Evolutionary conservation across 2,329 filamentous ascomycete species (phyloP), one percentile per base, ranked within the genome.

Genomic region (Thielaviopsis punctulata): DNA sequence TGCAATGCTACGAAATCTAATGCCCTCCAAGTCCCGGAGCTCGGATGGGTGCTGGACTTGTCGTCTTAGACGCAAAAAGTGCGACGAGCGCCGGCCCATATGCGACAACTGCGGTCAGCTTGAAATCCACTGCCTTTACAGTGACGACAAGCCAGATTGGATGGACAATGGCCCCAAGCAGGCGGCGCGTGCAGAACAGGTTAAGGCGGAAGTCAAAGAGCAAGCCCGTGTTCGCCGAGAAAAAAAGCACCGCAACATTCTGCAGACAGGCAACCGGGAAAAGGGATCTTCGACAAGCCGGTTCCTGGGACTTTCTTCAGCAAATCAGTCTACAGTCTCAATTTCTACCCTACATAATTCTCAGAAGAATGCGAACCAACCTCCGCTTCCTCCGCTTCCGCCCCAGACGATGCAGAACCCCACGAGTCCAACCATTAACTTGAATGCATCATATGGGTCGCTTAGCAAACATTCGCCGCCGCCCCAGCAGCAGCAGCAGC

Each of bases 61-160:
- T 58, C 71, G 76, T 21, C 66, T 79, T 10, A 71, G 77, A 19
- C 73, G 73, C 58, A 81, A 80, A 59, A 79, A 78, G 59, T 81
- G 77, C 60, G 74, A 79, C 56, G 73, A 77, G 59, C 64, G 59
- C 22, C 68, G 66, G 2, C 75, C 76, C 10, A 59, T 69, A 9
- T 81, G 77, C 61, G 64, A 68, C 5, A 64, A 61, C 33, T 81
- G 77, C 62, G 60, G 63, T 13, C 60, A 65, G 1, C 69, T 81
- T n/a, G 68, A 73, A 48, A 79, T 80, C 53, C 69, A 68, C 18
- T 81, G 78, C 59, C 62, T 75, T 55, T 78, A 71, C 57, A 63
- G 65, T 55, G 66, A 72, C 1, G 62, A 65, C 22, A 79, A 75
- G 60, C 75, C 75, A 13, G 70, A 71, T 4, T 78, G 75, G 74